Evolutionary conservation across 371 early-diverging fungal species (phyloP).

Genomic region (Actinomortierella wolfii): DNA sequence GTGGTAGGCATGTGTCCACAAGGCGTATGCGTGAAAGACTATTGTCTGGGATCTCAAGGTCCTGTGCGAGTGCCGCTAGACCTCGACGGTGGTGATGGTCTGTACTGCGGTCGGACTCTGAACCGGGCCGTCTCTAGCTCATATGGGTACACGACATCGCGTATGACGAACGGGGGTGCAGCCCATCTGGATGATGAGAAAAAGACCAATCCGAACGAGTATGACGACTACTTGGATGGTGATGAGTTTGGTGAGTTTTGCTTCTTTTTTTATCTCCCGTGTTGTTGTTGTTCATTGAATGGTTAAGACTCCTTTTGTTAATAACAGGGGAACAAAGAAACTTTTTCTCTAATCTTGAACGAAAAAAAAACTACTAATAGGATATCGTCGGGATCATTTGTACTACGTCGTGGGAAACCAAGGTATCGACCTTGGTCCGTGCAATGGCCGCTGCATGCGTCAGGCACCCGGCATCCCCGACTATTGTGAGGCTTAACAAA

Average conservation of each 20-base stretch:
- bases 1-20: constrained; percentile 8
- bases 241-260: constrained; percentile 1
- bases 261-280: no score
- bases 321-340: no score
- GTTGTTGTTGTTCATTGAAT: no score
- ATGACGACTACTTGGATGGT: background rate
- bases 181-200: background rate
- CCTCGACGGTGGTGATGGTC: constrained; percentile 5
- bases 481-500: constrained; percentile 7
- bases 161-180: background rate
- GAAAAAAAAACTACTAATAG: no score
- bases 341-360: no score
- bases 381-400: constrained; percentile 11
- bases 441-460: constrained; percentile 11
- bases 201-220: background rate
- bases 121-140: no score
- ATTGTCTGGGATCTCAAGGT: constrained; percentile 10
- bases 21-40: constrained; percentile 4
- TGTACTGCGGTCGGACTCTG: constrained; percentile 13
- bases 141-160: background rate
- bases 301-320: no score
- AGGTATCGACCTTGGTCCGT: constrained; percentile 13
- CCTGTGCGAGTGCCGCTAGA: constrained; percentile 7
- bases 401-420: constrained; percentile 10
- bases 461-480: constrained; percentile 3